phyloP scores from a whole-genome alignment of 2,329 filamentous ascomycete genomes.

The Fusarium xyrophilum region DNA sequence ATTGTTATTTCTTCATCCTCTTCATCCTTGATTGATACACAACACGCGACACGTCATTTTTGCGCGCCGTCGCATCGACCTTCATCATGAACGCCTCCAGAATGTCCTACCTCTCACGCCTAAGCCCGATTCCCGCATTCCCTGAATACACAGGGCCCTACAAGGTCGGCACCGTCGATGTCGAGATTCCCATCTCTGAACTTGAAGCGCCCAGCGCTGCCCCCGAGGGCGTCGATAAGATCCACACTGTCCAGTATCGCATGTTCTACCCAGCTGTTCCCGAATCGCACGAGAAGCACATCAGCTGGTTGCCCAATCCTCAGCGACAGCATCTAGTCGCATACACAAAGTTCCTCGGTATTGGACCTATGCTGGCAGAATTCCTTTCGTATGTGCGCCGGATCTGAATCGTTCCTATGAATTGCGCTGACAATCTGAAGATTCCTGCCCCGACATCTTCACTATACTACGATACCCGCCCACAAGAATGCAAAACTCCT shows the following conservation, averaged over 20 bases:
- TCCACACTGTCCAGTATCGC: slow-evolving; percentile 79
- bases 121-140: slow-evolving; percentile 75
- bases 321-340: slow-evolving; percentile 77
- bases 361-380: slow-evolving; percentile 63
- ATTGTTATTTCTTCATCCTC: neutral
- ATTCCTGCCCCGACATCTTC: slow-evolving; percentile 72
- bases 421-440: slow-evolving; percentile 48
- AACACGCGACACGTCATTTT: neutral
- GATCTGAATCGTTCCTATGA: accelerated
- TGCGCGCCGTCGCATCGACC: neutral
- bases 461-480: slow-evolving; percentile 76
- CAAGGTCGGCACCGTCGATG: slow-evolving; percentile 73
- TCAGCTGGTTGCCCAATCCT: slow-evolving; percentile 79
- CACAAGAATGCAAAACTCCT: slow-evolving; percentile 73
- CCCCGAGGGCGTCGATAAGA: slow-evolving; percentile 61
- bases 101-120: slow-evolving; percentile 58
- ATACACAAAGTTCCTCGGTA: slow-evolving; percentile 78
- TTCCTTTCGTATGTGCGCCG: slow-evolving; percentile 62
- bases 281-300: slow-evolving; percentile 61
- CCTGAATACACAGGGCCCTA: slow-evolving; percentile 77
- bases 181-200: slow-evolving; percentile 75
- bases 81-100: slow-evolving; percentile 43
- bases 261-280: slow-evolving; percentile 78
- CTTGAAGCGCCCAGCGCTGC: slow-evolving; percentile 61
- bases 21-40: neutral